Percentiles rank a stretch among this genome's conserved stretches.
Conservation (phyloP, 805 yeast species). For the Diddensiella transvaalensis region DNA sequence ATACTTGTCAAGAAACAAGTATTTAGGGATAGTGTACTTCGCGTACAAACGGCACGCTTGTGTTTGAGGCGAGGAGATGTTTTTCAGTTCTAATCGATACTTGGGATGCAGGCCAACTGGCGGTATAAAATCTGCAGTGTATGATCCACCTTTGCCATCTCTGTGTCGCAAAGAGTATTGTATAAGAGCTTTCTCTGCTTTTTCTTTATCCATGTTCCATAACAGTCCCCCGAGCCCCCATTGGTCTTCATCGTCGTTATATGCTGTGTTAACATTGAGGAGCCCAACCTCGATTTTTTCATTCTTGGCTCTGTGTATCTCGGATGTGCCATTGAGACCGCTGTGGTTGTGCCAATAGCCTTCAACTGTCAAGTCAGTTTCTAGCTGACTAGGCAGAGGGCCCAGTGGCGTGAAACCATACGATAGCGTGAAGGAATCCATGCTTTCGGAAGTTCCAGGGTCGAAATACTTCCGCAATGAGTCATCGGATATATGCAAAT, state of each 20-base stretch:
- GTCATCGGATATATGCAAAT: slow-evolving; percentile 5
- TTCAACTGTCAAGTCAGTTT: slow-evolving; percentile 24
- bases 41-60: slow-evolving; percentile 43
- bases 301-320: not conserved
- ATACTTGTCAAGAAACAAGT: slow-evolving; percentile 52
- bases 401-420: slow-evolving; percentile 20
- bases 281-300: slow-evolving; percentile 25
- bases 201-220: slow-evolving; percentile 14
- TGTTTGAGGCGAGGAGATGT: slow-evolving; percentile 12
- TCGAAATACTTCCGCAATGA: not conserved
- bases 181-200: slow-evolving; percentile 18
- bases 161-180: slow-evolving; percentile 16
- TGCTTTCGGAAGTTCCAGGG: not conserved
- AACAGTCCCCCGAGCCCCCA: slow-evolving; percentile 22
- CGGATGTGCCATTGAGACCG: not conserved
- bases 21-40: slow-evolving; percentile 42
- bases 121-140: slow-evolving; percentile 17
- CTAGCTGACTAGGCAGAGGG: slow-evolving; percentile 12
- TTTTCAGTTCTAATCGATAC: slow-evolving; percentile 15
- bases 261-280: slow-evolving; percentile 11
- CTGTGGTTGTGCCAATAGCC: slow-evolving; percentile 17
- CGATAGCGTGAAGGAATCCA: slow-evolving; percentile 19
- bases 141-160: slow-evolving; percentile 1
- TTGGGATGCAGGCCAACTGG: slow-evolving; percentile 28
- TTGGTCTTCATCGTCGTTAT: slow-evolving; percentile 7